Percentiles rank a stretch among this genome's conserved stretches.
These are phyloP conservation scores for Neurospora tetrasperma DNA, from an alignment of 495 filamentous ascomycete species.

Conservation along the genomic window DNA sequence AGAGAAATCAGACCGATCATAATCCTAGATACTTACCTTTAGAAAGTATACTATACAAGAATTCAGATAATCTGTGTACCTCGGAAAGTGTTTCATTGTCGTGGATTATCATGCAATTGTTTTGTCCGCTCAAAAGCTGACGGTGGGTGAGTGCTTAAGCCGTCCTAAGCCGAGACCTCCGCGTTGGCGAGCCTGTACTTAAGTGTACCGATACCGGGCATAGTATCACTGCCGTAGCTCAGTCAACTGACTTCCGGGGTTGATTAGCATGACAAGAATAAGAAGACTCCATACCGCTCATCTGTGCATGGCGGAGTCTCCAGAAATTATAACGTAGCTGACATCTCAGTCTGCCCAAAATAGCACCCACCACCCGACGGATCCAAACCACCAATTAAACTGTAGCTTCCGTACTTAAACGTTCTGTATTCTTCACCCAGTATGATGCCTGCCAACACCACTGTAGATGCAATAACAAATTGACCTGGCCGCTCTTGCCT, in stretches of 20 bases:
- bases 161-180: neutral
- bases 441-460: neutral
- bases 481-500: neutral
- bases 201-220: neutral
- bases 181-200: neutral
- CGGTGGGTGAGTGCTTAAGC: neutral
- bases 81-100: neutral
- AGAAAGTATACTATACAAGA: too few relatives aligned
- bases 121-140: neutral
- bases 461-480: conserved; percentile 1
- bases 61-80: too few relatives aligned
- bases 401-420: neutral
- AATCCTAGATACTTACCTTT: too few relatives aligned
- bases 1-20: too few relatives aligned
- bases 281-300: neutral
- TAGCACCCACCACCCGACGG: neutral
- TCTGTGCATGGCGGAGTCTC: neutral
- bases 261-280: neutral
- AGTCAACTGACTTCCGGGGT: neutral
- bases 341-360: neutral
- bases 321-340: neutral
- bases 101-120: neutral
- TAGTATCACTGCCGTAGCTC: neutral
- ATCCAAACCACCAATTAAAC: neutral
- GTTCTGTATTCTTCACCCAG: neutral